Evolutionary conservation across 2,329 filamentous ascomycete species (phyloP), one percentile per base, ranked within the genome.

Genomic region (Clonostachys sp.): DNA sequence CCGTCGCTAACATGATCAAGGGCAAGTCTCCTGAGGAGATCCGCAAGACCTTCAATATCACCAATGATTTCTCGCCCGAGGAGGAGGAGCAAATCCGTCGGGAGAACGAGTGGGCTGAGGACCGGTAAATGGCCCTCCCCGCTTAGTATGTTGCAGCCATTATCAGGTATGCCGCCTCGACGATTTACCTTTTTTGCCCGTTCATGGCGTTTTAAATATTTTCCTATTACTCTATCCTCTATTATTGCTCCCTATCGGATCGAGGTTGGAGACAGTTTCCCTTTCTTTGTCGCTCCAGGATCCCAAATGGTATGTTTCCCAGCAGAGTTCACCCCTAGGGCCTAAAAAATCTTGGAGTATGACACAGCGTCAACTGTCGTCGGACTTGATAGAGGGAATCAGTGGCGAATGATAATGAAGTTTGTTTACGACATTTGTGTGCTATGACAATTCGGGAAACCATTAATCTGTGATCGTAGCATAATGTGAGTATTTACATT

Each of bases 1-100:
- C 94, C 0, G 94, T 99, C 14, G 94, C 94, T 52, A 99, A 99
- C 74, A 99, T 99, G 94, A 99, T 99, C 79, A 99, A 99, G 87
- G 94, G 94, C 74, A 99, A 99, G 80, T 96, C 91, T 0, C 94
- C 94, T 4, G 94, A 99, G 68, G 94, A 99, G 76, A 99, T 99
- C 61, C 89, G 94, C 45, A 99, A 97, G 80, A 99, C 94, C 0
- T 99, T 99, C 78, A 99, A 99, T 75, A 99, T 99, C 62, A 94
- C 95, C 62, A 99, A 99, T 61, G 94, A 99, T 69, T 99, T 99
- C 74, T 97, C 94, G 0, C 90, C 92, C 3, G 94, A 99, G 71
- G 94, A 99, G 74, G 94, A 99, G 71, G 94, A 99, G 65, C 94
- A 99, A 79, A 99, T 94, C 54, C 86, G 89, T 48, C 83, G 89